phyloP scores from a whole-genome alignment of 1,139 yeast species.

The Candida anutae region DNA sequence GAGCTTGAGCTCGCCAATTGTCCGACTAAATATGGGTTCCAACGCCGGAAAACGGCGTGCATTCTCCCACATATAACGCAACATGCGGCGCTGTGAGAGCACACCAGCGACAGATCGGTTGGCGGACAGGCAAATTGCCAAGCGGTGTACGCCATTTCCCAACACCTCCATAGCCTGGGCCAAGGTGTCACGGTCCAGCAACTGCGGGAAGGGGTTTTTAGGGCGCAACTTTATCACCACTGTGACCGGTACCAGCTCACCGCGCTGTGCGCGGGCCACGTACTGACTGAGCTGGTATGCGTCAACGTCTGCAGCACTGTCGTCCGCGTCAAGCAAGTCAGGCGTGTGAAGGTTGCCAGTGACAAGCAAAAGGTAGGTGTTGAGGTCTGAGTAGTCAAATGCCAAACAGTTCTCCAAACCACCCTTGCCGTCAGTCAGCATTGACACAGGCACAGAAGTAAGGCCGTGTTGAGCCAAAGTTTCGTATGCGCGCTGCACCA shows the following conservation, averaged over 20 bases:
- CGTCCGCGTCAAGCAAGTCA: conserved; percentile 9
- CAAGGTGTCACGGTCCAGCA: conserved; percentile 61
- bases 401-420: conserved; percentile 61
- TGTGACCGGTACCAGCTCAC: conserved; percentile 71
- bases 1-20: conserved; percentile 59
- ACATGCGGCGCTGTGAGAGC: conserved; percentile 79
- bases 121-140: conserved; percentile 62
- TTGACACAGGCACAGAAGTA: conserved; percentile 77
- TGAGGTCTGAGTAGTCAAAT: conserved; percentile 87
- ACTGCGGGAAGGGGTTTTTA: conserved; percentile 77
- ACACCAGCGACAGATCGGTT: conserved; percentile 57
- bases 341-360: conserved; percentile 48
- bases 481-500: conserved; percentile 86
- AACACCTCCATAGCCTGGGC: conserved; percentile 73
- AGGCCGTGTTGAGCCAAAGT: conserved; percentile 61
- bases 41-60: conserved; percentile 77
- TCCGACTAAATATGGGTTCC: conserved; percentile 62
- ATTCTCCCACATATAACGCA: conserved; percentile 83
- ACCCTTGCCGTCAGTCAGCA: conserved; percentile 26
- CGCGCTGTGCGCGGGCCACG: conserved; percentile 47
- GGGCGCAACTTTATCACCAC: conserved; percentile 74
- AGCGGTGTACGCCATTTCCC: conserved; percentile 88
- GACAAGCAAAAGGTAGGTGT: conserved; percentile 70
- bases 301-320: conserved; percentile 4
- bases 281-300: conserved; percentile 15